Conservation (phyloP, 441 rosid species). For the Flueggea neowawraea region DNA sequence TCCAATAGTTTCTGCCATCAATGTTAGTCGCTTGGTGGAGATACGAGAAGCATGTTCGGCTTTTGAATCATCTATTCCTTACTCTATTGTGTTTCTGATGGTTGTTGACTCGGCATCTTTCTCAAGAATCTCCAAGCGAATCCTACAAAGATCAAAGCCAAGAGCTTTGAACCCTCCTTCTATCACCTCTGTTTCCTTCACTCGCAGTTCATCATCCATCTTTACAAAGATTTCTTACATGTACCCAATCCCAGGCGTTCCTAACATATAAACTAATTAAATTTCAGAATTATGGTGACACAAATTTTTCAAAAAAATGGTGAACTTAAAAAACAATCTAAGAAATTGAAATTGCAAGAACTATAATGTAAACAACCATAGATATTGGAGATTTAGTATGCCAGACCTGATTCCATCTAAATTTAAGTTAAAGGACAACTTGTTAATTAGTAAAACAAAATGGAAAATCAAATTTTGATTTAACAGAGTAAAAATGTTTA, state of each 20-base stretch:
- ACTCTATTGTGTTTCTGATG: conserved; percentile 16
- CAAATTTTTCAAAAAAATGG: no score
- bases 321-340: no score
- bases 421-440: no score
- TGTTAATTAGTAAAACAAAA: no score
- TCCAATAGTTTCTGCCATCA: conserved; percentile 17
- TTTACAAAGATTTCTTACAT: conserved; percentile 27
- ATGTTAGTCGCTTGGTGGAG: conserved; percentile 15
- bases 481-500: no score
- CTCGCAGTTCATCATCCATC: conserved; percentile 32
- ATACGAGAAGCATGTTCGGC: conserved; percentile 14
- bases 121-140: conserved; percentile 22
- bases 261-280: background rate
- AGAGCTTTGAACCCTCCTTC: conserved; percentile 26
- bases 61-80: conserved; percentile 20
- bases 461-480: no score
- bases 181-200: conserved; percentile 36
- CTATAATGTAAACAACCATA: no score
- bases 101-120: conserved; percentile 15
- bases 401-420: no score
- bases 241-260: conserved; percentile 22
- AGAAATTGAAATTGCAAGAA: no score
- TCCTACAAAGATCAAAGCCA: conserved; percentile 14
- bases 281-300: no score
- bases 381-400: no score